Percentiles rank a stretch among this genome's conserved stretches.
These are phyloP conservation scores for Coemansia sp. DNA, from an alignment of 192 early-diverging fungal genomes.

Conservation along the genomic window DNA sequence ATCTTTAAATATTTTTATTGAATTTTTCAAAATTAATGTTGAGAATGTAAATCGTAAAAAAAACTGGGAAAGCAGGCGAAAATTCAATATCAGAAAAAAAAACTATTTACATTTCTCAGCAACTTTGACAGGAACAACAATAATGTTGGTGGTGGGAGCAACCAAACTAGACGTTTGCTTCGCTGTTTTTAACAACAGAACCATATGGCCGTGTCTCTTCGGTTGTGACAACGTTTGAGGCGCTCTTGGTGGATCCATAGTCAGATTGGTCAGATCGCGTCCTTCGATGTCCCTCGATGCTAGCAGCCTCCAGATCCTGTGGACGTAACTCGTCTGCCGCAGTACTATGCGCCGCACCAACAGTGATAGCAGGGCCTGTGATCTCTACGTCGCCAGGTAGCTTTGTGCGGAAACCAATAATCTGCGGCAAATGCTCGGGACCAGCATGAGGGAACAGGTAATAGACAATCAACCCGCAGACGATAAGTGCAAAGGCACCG, in stretches of 20 bases:
- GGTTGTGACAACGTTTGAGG: neutral
- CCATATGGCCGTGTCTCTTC: neutral
- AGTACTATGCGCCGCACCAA: too few relatives aligned
- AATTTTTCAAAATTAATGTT: neutral
- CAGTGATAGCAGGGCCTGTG: constrained; percentile 8
- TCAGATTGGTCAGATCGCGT: neutral
- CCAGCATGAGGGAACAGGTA: constrained; percentile 57
- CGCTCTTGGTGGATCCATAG: neutral
- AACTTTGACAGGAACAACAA: neutral
- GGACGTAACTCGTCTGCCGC: too few relatives aligned
- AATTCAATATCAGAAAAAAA: neutral
- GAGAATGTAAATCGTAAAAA: neutral
- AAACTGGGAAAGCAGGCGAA: neutral
- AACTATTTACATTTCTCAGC: neutral
- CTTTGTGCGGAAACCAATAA: constrained; percentile 37
- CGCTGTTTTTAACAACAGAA: too few relatives aligned
- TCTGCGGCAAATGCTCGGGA: constrained; percentile 44
- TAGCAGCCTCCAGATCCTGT: too few relatives aligned
- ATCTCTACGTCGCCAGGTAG: constrained; percentile 33
- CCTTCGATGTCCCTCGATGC: too few relatives aligned
- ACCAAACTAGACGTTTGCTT: neutral
- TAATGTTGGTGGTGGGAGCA: too few relatives aligned
- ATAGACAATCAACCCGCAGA: constrained; percentile 65
- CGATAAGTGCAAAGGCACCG: constrained; percentile 63
- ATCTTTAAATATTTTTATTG: neutral